Conservation (phyloP, 768 basidiomycete genomes). For the Kwoniella dejecticola region DNA sequence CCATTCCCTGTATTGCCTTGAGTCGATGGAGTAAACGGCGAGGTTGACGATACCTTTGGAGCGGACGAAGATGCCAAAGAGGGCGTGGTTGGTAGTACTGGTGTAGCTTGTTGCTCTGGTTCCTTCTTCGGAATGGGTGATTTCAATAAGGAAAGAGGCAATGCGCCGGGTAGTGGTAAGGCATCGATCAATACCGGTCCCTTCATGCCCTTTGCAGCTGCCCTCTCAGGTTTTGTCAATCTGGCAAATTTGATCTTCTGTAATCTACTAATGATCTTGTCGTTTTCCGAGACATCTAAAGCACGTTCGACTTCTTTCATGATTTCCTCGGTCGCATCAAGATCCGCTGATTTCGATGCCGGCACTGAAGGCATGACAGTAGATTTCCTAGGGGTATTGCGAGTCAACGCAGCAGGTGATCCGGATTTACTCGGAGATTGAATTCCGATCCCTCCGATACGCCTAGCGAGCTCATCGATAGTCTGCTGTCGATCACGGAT, state of each 20-base stretch:
- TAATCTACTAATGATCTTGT: conserved; percentile 1
- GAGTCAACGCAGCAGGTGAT: conserved; percentile 5
- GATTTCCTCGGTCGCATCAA: conserved; percentile 20
- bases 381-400: conserved; percentile 7
- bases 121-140: background rate
- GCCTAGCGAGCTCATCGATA: conserved; percentile 53
- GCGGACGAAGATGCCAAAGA: background rate
- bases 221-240: conserved; percentile 5
- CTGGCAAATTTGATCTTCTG: conserved; percentile 11
- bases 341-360: background rate
- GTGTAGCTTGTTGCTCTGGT: too few species aligned
- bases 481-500: conserved; percentile 47
- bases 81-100: background rate
- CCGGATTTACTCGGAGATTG: conserved; percentile 1
- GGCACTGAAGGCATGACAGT: background rate
- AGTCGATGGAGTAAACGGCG: background rate
- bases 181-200: conserved; percentile 25
- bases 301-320: conserved; percentile 17
- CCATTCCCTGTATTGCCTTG: background rate
- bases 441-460: conserved; percentile 38
- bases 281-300: background rate
- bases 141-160: conserved; percentile 8
- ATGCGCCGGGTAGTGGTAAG: conserved; percentile 19
- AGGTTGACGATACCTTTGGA: background rate
- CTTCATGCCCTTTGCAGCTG: background rate